Conservation (phyloP, 306 rosid genomes). For the Lablab purpureus region DNA sequence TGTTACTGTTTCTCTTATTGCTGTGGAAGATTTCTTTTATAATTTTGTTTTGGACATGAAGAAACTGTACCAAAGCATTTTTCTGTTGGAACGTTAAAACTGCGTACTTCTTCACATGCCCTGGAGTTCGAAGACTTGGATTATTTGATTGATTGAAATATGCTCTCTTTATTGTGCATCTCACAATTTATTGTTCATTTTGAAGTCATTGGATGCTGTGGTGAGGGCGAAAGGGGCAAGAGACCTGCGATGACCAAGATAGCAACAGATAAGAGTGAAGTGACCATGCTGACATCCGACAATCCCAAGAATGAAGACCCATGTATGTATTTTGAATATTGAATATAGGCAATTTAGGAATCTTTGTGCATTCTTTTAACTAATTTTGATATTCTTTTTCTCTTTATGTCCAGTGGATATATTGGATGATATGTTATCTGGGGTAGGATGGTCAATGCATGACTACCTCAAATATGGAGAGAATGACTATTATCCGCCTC, state of each 20-base stretch:
- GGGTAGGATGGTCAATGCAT: constrained; percentile 98
- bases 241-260: constrained; percentile 95
- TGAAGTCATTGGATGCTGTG: constrained; percentile 81
- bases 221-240: constrained; percentile 86
- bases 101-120: constrained; percentile 29
- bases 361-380: constrained; percentile 6
- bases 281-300: constrained; percentile 91
- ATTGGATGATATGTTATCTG: constrained; percentile 96
- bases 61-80: constrained; percentile 24
- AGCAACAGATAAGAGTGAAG: constrained; percentile 94
- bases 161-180: constrained; percentile 39
- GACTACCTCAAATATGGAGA: constrained; percentile 93
- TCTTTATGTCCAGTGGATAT: constrained; percentile 74
- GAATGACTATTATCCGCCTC: constrained; percentile 96
- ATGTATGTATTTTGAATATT: constrained; percentile 65
- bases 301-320: constrained; percentile 89
- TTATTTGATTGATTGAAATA: constrained; percentile 23
- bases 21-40: constrained; percentile 3
- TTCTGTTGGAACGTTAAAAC: constrained; percentile 20
- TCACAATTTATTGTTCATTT: constrained; percentile 34
- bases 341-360: constrained; percentile 23
- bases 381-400: constrained; percentile 41
- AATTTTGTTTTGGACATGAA: background rate
- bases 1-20: constrained; percentile 38
- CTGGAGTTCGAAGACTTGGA: constrained; percentile 23